Evolutionary conservation across 495 filamentous ascomycete species (phyloP).

Genomic region (Letharia columbiana): DNA sequence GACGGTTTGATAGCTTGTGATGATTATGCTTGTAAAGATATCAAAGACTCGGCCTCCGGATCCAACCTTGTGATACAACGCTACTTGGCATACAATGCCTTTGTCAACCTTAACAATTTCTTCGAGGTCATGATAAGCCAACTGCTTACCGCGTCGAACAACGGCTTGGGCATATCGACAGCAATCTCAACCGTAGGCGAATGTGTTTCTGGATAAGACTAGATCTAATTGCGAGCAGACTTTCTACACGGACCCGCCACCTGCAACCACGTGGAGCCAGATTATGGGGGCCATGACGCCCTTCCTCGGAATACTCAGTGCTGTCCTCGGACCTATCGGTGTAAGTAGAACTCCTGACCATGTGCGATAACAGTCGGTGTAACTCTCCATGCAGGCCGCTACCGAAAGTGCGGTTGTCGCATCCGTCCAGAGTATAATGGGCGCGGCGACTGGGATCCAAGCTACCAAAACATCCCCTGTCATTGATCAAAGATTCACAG

Average conservation of each 20-base stretch:
- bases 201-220: neutral
- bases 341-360: neutral
- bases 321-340: conserved; percentile 7
- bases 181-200: conserved; percentile 6
- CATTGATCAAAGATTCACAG: conserved; percentile 18
- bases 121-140: conserved; percentile 15
- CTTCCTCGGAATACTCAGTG: conserved; percentile 11
- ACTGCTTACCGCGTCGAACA: conserved; percentile 15
- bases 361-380: neutral
- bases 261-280: conserved; percentile 11
- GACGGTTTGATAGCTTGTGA: conserved; percentile 5
- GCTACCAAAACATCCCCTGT: conserved; percentile 3
- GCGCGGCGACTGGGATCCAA: conserved; percentile 7
- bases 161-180: conserved; percentile 6
- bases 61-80: conserved; percentile 12
- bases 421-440: neutral
- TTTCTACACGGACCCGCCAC: conserved; percentile 18
- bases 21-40: conserved; percentile 6
- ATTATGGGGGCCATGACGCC: conserved; percentile 15
- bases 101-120: conserved; percentile 20
- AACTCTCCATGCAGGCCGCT: neutral
- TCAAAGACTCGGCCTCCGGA: conserved; percentile 12
- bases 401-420: neutral
- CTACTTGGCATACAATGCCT: conserved; percentile 14
- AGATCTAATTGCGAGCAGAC: neutral